Conservation (phyloP, 2,329 filamentous ascomycete species). For the Escovopsis weberi region DNA sequence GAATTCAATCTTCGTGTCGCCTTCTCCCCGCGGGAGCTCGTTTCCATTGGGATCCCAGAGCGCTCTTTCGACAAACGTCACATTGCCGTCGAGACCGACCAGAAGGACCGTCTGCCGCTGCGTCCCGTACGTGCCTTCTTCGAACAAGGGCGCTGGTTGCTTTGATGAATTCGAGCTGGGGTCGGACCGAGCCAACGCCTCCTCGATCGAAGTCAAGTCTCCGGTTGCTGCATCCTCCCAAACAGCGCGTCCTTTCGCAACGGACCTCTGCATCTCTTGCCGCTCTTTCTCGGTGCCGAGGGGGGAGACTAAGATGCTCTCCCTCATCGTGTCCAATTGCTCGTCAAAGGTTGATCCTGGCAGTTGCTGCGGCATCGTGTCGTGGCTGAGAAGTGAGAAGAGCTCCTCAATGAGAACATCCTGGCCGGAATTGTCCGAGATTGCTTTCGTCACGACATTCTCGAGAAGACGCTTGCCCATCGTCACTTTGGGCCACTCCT, state of each 20-base stretch:
- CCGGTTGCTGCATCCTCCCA: conserved; percentile 22
- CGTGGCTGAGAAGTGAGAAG: conserved; percentile 39
- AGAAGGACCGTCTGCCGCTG: conserved; percentile 49
- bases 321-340: conserved; percentile 36
- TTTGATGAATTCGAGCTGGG: conserved; percentile 19
- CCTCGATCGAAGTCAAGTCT: conserved; percentile 22
- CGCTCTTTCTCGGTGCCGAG: conserved; percentile 36
- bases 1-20: conserved; percentile 42
- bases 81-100: conserved; percentile 48
- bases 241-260: conserved; percentile 21
- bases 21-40: conserved; percentile 35
- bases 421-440: conserved; percentile 23
- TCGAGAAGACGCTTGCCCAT: conserved; percentile 33
- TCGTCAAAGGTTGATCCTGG: conserved; percentile 34
- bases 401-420: conserved; percentile 35
- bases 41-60: conserved; percentile 46
- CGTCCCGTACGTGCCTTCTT: conserved; percentile 48
- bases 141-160: conserved; percentile 26
- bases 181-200: conserved; percentile 20
- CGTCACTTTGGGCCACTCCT: conserved; percentile 47
- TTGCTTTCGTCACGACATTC: conserved; percentile 26
- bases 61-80: conserved; percentile 43
- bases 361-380: conserved; percentile 35
- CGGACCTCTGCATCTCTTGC: conserved; percentile 29
- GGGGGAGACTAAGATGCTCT: conserved; percentile 47